Percentiles rank a stretch among this genome's conserved stretches.
Evolutionary conservation across 176 grass and related monocot species (phyloP).

Genomic region (Musa beccarii): DNA sequence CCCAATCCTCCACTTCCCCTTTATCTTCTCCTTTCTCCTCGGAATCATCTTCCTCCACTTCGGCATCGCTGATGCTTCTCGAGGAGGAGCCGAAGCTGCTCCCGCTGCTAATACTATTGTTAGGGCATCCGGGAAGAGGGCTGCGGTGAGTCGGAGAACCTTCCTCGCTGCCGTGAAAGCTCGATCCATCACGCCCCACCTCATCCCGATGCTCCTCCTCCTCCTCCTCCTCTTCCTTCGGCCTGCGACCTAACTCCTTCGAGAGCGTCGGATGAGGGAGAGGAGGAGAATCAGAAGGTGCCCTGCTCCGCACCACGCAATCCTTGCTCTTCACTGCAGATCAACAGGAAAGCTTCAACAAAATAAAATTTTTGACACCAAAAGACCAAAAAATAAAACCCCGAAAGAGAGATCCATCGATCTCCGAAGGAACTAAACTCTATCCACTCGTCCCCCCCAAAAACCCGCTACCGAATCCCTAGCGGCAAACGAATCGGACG

Average conservation of each 20-base stretch:
- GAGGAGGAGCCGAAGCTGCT: conserved; percentile 75
- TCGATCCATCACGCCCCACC: conserved; percentile 6
- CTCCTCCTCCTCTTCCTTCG: not conserved
- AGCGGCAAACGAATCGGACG: not conserved
- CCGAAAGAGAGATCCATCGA: not conserved
- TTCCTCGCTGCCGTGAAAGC: conserved; percentile 16
- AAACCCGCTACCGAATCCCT: not conserved
- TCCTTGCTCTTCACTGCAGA: conserved; percentile 15
- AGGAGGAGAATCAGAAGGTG: not conserved
- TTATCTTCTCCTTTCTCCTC: conserved; percentile 44
- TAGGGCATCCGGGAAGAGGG: conserved; percentile 23
- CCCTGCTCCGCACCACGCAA: not conserved
- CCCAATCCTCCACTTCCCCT: conserved; percentile 86
- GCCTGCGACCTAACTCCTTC: not conserved
- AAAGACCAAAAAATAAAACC: not conserved
- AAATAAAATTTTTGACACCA: conserved; percentile 1
- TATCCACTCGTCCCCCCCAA: not conserved
- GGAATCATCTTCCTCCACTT: conserved; percentile 34
- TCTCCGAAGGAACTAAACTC: not conserved
- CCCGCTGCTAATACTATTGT: conserved; percentile 37
- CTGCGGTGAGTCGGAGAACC: conserved; percentile 21
- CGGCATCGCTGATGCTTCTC: conserved; percentile 64
- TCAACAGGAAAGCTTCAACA: not conserved
- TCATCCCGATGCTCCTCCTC: conserved; percentile 9
- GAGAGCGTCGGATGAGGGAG: not conserved